Percentiles rank a stretch among this genome's conserved stretches.
Conservation (phyloP, 768 basidiomycete genomes). For the Dacryopinax spathularia region DNA sequence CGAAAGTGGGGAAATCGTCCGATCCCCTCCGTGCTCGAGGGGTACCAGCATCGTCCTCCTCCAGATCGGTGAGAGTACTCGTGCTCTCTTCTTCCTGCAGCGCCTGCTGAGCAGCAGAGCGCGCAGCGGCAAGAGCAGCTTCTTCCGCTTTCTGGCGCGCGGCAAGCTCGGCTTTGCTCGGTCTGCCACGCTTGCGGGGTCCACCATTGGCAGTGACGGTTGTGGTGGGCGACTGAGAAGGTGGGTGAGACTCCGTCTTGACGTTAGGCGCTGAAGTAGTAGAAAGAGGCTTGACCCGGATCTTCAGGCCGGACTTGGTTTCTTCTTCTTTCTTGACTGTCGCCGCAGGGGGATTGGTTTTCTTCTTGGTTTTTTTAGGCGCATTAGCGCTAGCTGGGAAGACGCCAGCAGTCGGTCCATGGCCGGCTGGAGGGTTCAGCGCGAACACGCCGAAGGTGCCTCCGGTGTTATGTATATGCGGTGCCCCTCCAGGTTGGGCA, state of each 20-base stretch:
- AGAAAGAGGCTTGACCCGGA: not conserved
- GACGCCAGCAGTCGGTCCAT: not conserved
- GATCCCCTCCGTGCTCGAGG: not conserved
- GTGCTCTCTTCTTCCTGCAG: not conserved
- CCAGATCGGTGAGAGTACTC: not conserved
- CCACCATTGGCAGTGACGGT: too few species aligned
- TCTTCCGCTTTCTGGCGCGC: not conserved
- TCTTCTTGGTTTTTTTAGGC: not conserved
- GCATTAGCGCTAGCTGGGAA: not conserved
- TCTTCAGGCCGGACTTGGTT: not conserved
- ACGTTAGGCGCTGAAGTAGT: too few species aligned
- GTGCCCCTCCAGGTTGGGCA: too few species aligned
- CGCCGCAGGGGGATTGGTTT: not conserved
- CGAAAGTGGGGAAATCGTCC: not conserved
- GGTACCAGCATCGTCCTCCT: not conserved
- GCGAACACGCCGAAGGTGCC: not conserved
- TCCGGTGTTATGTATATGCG: too few species aligned
- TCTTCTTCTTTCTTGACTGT: not conserved
- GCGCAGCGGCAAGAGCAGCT: not conserved
- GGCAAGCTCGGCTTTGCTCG: not conserved
- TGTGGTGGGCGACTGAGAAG: too few species aligned
- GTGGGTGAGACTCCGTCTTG: too few species aligned
- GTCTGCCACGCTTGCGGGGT: not conserved
- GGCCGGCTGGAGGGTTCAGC: too few species aligned
- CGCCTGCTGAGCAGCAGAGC: not conserved